A percentile compares a stretch with the other conserved stretches of the same genome.
These are phyloP conservation scores for Stellera chamaejasme DNA, from an alignment of 345 rosid species.

Conservation along the genomic window DNA sequence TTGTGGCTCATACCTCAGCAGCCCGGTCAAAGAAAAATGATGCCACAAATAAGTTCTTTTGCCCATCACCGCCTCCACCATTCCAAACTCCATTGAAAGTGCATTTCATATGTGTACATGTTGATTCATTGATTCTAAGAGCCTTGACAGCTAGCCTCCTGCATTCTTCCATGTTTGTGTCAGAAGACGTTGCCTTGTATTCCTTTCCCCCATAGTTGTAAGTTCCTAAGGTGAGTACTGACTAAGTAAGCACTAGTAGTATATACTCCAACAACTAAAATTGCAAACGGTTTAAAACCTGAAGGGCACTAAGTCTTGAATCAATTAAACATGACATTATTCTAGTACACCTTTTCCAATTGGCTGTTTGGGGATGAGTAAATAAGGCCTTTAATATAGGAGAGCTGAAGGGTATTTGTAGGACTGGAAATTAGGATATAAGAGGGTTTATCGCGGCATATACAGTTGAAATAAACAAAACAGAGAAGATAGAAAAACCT, in stretches of 20 bases:
- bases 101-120: slow-evolving; percentile 87
- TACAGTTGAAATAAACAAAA: no score
- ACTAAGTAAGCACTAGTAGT: not conserved
- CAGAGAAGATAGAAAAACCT: no score
- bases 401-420: no score
- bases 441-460: no score
- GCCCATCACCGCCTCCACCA: slow-evolving; percentile 99
- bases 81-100: slow-evolving; percentile 97
- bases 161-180: slow-evolving; percentile 72
- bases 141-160: slow-evolving; percentile 58
- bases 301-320: no score
- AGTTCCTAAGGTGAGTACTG: slow-evolving; percentile 29
- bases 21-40: slow-evolving; percentile 97
- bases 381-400: no score
- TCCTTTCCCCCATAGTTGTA: slow-evolving; percentile 70
- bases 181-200: slow-evolving; percentile 53
- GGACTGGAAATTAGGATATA: no score
- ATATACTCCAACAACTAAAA: no score
- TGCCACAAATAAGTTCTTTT: slow-evolving; percentile 82
- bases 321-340: no score
- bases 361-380: no score
- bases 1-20: slow-evolving; percentile 57
- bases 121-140: slow-evolving; percentile 69
- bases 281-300: no score
- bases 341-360: no score